Evolutionary conservation across 2,329 filamentous ascomycete species (phyloP).

Genomic region (Emydomyces testavorans): DNA sequence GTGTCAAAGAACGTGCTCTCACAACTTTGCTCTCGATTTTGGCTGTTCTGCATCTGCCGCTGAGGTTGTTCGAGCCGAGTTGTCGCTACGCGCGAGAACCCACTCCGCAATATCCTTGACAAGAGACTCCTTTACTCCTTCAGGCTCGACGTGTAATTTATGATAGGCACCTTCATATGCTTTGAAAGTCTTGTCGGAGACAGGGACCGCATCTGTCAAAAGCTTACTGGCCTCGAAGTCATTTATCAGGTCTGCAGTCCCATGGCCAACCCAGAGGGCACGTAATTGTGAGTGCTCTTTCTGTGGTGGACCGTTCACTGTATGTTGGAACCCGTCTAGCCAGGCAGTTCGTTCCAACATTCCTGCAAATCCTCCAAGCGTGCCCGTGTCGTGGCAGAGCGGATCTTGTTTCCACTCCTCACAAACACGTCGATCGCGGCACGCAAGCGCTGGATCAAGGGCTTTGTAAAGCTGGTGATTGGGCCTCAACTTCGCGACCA

Average conservation of each 20-base stretch:
- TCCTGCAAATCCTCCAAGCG: slow-evolving; percentile 64
- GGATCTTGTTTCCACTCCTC: slow-evolving; percentile 52
- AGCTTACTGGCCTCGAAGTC: slow-evolving; percentile 53
- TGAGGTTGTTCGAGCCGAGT: not conserved
- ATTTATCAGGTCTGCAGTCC: slow-evolving; percentile 60
- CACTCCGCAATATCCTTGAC: slow-evolving; percentile 52
- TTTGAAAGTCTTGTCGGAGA: slow-evolving; percentile 60
- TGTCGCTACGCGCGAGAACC: slow-evolving; percentile 40
- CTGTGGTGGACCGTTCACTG: not conserved
- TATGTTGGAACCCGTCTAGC: slow-evolving; percentile 34
- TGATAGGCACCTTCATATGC: slow-evolving; percentile 69
- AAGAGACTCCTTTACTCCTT: slow-evolving; percentile 28
- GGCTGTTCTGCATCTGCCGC: not conserved
- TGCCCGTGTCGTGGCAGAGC: slow-evolving; percentile 72
- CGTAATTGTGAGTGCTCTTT: not conserved
- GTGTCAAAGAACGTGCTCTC: not conserved
- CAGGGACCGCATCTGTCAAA: slow-evolving; percentile 47
- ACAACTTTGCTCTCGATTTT: slow-evolving; percentile 8
- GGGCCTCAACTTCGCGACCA: slow-evolving; percentile 59
- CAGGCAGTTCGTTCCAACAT: slow-evolving; percentile 62
- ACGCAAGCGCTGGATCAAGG: slow-evolving; percentile 53
- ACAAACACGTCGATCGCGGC: slow-evolving; percentile 54
- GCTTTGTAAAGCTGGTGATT: slow-evolving; percentile 54
- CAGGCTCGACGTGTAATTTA: slow-evolving; percentile 38
- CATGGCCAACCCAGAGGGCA: slow-evolving; percentile 59